A percentile compares a stretch with the other conserved stretches of the same genome.
Evolutionary conservation across 2,329 filamentous ascomycete species (phyloP).

Genomic region (Chaetothyriales sp.): DNA sequence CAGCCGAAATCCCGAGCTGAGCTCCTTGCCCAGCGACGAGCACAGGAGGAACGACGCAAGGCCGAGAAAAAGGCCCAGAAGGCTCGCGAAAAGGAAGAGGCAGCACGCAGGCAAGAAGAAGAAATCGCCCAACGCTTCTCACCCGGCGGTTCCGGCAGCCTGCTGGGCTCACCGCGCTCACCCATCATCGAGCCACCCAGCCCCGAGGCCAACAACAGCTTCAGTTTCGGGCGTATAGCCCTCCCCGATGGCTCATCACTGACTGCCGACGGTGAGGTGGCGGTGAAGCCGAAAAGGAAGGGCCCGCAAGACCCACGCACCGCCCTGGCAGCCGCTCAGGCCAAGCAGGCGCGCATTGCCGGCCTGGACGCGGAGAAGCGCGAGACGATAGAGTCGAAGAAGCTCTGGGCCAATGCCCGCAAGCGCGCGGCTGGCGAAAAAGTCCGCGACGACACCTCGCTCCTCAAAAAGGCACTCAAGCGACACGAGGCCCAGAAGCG

Average conservation of each 20-base stretch:
- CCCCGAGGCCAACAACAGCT: constrained; percentile 41
- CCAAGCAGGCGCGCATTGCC: constrained; percentile 66
- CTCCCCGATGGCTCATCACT: constrained; percentile 75
- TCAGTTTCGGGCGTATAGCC: constrained; percentile 80
- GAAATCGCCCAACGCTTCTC: constrained; percentile 40
- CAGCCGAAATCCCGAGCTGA: constrained; percentile 80
- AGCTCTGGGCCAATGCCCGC: constrained; percentile 81
- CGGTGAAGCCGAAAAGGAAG: constrained; percentile 55
- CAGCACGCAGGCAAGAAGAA: constrained; percentile 47
- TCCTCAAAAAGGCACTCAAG: constrained; percentile 90
- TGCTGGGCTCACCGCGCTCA: constrained; percentile 39
- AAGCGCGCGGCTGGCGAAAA: constrained; percentile 79
- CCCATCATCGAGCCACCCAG: constrained; percentile 23
- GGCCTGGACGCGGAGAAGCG: constrained; percentile 65
- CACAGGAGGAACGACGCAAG: constrained; percentile 75
- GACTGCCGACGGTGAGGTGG: constrained; percentile 48
- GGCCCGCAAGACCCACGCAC: constrained; percentile 74
- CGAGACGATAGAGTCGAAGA: constrained; percentile 79
- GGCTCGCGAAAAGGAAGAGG: constrained; percentile 61
- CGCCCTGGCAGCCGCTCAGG: constrained; percentile 70
- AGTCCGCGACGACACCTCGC: constrained; percentile 67
- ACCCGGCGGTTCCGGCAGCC: constrained; percentile 44
- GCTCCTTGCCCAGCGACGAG: constrained; percentile 73
- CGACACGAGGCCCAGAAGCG: constrained; percentile 78
- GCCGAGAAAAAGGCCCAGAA: constrained; percentile 78